These are phyloP conservation scores for Allium cepa DNA, from an alignment of 106 monocot genomes.

Conservation along the genomic window DNA sequence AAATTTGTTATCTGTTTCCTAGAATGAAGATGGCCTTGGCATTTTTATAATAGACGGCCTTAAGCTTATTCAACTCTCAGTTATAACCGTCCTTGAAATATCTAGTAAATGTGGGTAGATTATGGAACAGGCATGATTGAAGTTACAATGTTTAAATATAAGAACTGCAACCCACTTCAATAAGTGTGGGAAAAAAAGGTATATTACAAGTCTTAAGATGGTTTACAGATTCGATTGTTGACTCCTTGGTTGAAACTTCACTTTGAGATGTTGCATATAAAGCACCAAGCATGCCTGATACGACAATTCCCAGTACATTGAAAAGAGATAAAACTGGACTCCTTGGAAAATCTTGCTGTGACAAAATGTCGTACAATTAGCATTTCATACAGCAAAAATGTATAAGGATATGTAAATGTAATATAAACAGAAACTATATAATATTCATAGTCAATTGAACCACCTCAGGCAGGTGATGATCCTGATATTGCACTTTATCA, in stretches of 20 bases:
- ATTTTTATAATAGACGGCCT: too few relatives aligned
- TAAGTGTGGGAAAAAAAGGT: background rate
- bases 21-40: too few relatives aligned
- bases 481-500: slow-evolving; percentile 1
- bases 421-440: background rate
- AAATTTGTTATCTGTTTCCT: too few relatives aligned
- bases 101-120: too few relatives aligned
- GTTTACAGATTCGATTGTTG: slow-evolving; percentile 58
- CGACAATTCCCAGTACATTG: slow-evolving; percentile 58
- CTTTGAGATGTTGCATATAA: slow-evolving; percentile 59
- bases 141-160: too few relatives aligned
- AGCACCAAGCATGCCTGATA: slow-evolving; percentile 71
- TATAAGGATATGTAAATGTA: background rate
- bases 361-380: slow-evolving; percentile 6
- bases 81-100: too few relatives aligned
- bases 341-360: slow-evolving; percentile 22
- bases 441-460: background rate
- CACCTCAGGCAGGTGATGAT: slow-evolving; percentile 5
- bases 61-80: too few relatives aligned
- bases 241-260: slow-evolving; percentile 53
- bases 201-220: slow-evolving; percentile 1
- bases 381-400: background rate
- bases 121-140: too few relatives aligned
- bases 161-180: too few relatives aligned
- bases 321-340: slow-evolving; percentile 40